Evolutionary conservation across 768 basidiomycete species (phyloP).

Genomic region (Hysterangium stoloniferum): DNA sequence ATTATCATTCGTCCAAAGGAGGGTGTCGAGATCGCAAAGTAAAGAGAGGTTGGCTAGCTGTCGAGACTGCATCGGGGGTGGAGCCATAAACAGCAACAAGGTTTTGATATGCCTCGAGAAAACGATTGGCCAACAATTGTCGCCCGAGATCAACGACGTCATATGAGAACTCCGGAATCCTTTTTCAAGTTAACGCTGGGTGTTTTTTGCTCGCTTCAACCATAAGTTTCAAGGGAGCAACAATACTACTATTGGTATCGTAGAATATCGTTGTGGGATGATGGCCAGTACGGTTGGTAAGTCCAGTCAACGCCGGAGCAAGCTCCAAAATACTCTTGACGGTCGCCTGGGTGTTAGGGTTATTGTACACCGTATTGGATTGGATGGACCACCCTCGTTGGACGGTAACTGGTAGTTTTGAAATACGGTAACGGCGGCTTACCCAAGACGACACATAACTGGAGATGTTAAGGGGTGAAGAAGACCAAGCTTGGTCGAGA

Average conservation of each 20-base stretch:
- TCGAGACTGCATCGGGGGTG: conserved; percentile 17
- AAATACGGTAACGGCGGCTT: conserved; percentile 27
- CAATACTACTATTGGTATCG: conserved; percentile 25
- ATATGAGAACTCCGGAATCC: conserved; percentile 28
- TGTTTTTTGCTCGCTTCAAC: conserved; percentile 15
- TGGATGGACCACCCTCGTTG: conserved; percentile 31
- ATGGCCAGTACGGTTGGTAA: conserved; percentile 26
- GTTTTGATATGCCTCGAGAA: conserved; percentile 25
- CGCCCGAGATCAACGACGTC: conserved; percentile 34
- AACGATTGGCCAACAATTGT: conserved; percentile 32
- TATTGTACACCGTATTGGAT: conserved; percentile 32
- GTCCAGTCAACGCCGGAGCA: conserved; percentile 26
- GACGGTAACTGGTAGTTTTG: conserved; percentile 20
- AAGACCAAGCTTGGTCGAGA: conserved; percentile 35
- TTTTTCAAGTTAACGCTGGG: conserved; percentile 14
- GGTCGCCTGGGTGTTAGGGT: conserved; percentile 26
- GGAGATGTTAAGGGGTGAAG: conserved; percentile 25
- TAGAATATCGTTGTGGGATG: conserved; percentile 30
- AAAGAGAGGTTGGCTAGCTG: conserved; percentile 23
- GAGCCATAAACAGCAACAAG: conserved; percentile 21
- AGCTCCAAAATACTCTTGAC: conserved; percentile 33
- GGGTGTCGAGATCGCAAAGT: conserved; percentile 27
- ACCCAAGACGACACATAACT: conserved; percentile 29
- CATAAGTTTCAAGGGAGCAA: conserved; percentile 5
- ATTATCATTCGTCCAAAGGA: conserved; percentile 26